phyloP scores from a whole-genome alignment of 768 basidiomycete species.

The Russula ochroleuca region DNA sequence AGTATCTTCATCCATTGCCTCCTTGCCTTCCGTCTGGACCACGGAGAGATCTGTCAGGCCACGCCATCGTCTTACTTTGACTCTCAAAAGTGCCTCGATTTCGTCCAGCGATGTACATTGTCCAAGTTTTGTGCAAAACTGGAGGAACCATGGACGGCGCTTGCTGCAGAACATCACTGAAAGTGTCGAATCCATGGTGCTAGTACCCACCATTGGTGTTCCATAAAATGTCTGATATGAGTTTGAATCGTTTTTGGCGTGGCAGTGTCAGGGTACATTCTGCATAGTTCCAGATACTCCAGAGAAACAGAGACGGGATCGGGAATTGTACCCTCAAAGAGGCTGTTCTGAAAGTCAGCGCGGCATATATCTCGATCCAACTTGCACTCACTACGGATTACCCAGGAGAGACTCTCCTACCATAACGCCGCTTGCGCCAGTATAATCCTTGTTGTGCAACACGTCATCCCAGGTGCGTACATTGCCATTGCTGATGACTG shows the following conservation, averaged over 20 bases:
- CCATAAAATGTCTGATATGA: conserved; percentile 65
- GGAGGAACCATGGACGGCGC: conserved; percentile 32
- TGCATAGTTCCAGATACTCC: conserved; percentile 65
- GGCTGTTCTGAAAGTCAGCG: conserved; percentile 36
- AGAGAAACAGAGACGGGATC: conserved; percentile 64
- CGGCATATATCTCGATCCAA: neutral
- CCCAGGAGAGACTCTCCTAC: conserved; percentile 72
- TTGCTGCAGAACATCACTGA: conserved; percentile 21
- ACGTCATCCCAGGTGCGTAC: conserved; percentile 60
- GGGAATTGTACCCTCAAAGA: conserved; percentile 52
- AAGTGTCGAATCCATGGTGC: neutral
- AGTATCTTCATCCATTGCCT: neutral
- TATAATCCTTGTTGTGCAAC: conserved; percentile 46
- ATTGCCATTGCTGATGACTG: conserved; percentile 77
- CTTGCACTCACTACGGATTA: conserved; percentile 59
- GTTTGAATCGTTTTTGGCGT: conserved; percentile 50
- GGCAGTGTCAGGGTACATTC: conserved; percentile 46
- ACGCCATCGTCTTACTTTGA: conserved; percentile 31
- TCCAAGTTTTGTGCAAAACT: conserved; percentile 30
- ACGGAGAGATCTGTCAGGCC: conserved; percentile 11
- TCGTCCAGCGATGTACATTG: conserved; percentile 28
- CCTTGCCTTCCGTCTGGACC: neutral
- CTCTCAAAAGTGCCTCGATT: conserved; percentile 29
- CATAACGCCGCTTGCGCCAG: conserved; percentile 73
- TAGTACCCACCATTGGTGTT: conserved; percentile 57